Evolutionary conservation across 2,329 filamentous ascomycete genomes (phyloP).

Genomic region (Aspergillus sp.): DNA sequence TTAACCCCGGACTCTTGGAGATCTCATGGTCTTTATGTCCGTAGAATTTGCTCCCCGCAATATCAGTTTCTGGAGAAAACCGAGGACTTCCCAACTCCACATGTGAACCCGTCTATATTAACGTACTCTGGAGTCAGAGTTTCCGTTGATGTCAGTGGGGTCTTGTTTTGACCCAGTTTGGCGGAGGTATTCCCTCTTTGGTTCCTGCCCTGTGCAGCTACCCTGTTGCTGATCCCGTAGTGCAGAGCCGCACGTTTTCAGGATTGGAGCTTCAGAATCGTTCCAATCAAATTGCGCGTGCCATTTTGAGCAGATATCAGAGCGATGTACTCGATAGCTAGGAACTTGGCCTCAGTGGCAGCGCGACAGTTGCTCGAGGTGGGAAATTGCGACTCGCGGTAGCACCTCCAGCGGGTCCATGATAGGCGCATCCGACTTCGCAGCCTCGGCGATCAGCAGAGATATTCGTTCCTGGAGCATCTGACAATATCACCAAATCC

Average conservation of each 20-base stretch:
- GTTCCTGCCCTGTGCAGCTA: slow-evolving; percentile 1
- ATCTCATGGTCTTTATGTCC: slow-evolving; percentile 8
- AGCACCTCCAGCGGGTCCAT: slow-evolving; percentile 4
- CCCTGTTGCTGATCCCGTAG: background rate
- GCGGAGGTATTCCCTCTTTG: slow-evolving; percentile 8
- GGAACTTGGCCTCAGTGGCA: no score
- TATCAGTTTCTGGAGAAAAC: slow-evolving; percentile 6
- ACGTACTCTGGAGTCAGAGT: no score
- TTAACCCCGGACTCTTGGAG: slow-evolving; percentile 3
- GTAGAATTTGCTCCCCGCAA: slow-evolving; percentile 3
- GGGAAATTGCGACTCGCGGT: slow-evolving; percentile 10
- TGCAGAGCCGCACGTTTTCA: background rate
- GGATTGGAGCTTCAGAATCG: slow-evolving; percentile 1
- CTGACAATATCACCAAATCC: background rate
- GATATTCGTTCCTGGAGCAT: background rate
- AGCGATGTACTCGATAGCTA: slow-evolving; percentile 4
- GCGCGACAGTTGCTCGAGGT: no score
- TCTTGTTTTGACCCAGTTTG: slow-evolving; percentile 2
- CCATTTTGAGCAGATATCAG: slow-evolving; percentile 4
- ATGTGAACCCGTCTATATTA: slow-evolving; percentile 12
- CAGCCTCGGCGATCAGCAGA: background rate
- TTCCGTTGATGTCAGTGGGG: slow-evolving; percentile 6
- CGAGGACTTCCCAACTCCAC: slow-evolving; percentile 10
- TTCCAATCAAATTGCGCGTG: slow-evolving; percentile 5
- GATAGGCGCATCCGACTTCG: background rate